phyloP scores from a whole-genome alignment of 2,329 filamentous ascomycete species.

The Alternaria gaisen region DNA sequence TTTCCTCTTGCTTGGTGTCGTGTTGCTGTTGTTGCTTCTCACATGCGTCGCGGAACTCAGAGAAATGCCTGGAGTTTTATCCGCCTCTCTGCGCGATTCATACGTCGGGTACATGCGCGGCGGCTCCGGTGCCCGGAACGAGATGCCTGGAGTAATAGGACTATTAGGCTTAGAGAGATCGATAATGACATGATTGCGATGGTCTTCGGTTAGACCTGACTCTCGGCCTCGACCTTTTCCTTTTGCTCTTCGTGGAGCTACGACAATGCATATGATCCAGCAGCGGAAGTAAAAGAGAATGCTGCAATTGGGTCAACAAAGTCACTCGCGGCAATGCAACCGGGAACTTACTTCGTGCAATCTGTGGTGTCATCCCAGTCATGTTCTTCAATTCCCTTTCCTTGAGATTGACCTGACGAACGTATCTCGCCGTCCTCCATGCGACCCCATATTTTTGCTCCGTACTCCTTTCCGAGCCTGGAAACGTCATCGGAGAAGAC shows the following conservation, averaged over 20 bases:
- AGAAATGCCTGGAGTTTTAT: background rate
- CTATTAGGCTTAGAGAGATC: background rate
- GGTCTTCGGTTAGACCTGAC: background rate
- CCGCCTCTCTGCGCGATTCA: background rate
- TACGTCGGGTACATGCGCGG: conserved; percentile 1
- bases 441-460: conserved; percentile 17
- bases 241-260: conserved; percentile 10
- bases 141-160: background rate
- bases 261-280: conserved; percentile 18
- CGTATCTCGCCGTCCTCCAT: conserved; percentile 6
- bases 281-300: conserved; percentile 24
- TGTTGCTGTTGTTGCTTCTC: background rate
- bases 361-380: conserved; percentile 12
- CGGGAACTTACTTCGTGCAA: conserved; percentile 12
- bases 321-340: too few species aligned
- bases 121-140: conserved; percentile 3
- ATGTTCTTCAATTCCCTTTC: conserved; percentile 3
- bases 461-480: conserved; percentile 14
- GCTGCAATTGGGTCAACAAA: conserved; percentile 4
- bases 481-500: conserved; percentile 8
- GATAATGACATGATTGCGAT: background rate
- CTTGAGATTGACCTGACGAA: conserved; percentile 3
- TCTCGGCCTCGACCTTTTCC: conserved; percentile 1
- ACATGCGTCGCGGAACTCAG: background rate
- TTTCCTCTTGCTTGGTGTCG: conserved; percentile 20